Base-by-base conservation (phyloP, 2,329 filamentous ascomycete genomes). In the Exserohilum turcica region DNA sequence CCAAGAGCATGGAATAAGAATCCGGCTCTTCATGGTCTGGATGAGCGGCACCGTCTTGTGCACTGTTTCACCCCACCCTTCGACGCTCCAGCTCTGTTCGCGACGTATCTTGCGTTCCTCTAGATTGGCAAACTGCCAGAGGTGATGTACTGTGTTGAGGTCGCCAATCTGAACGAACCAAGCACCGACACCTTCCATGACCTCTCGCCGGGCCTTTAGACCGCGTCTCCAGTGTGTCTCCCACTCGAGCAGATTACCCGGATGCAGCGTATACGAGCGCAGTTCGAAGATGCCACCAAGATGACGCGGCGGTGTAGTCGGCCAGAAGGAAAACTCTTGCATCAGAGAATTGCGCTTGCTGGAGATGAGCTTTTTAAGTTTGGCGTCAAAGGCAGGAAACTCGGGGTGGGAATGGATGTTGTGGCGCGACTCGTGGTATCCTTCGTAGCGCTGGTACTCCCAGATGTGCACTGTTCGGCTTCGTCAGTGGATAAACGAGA, bases 311-410 rank as follows among this genome's bases (percentile, higher is more conserved):
- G 92, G 84, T 0, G 91, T 93, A 3, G 94, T 99, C 1, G 94
- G 94, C 94, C 94, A 99, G 83, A 99, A 99, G 31, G 92, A 96
- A 78, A 99, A 99, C 76, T 99, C 94, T 76, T 99, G 94, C 94
- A 99, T 99, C 45, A 99, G 83, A 0, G 92, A 97, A 4, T 88
- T 89, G 64, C 87, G 86, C 80, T 96, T 97, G 59, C 85, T 85
- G 54, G 82, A 86, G 71, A 99, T 93, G 57, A 97, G 80, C n/a
- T 80, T 82, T 76, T 92, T 92, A 46, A 99, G 87, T 77, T 93
- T 90, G 59, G 79, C 80, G 73, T 96, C 91, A 72, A 97, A 97
- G 8, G 84, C 88, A 63, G 86, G 79, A 74, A 91, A 97, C 15
- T 92, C 91, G 59, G 91, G 89, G 68, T 96, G 91, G 65, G 83